Percentiles rank a stretch among this genome's conserved stretches.
Evolutionary conservation across 257 asterid species (phyloP).

Genomic region (Nicotiana otophora): DNA sequence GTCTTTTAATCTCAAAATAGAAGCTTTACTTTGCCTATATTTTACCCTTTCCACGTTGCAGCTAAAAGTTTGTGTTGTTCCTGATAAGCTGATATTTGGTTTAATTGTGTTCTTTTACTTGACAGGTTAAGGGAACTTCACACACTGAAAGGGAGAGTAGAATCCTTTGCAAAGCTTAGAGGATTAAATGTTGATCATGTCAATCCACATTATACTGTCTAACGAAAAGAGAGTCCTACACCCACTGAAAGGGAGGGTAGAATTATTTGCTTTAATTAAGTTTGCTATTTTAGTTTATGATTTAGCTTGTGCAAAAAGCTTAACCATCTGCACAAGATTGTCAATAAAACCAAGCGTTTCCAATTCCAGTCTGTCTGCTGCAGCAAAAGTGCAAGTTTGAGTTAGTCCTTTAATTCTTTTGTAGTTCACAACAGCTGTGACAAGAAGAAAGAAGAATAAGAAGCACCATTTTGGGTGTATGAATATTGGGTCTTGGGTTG

Average conservation of each 20-base stretch:
- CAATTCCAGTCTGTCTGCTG: neutral
- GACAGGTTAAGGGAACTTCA: conserved; percentile 56
- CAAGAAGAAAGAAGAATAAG: neutral
- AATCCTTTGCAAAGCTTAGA: conserved; percentile 50
- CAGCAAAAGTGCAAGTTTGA: neutral
- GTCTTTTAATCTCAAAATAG: neutral
- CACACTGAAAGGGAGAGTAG: conserved; percentile 57
- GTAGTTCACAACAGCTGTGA: neutral
- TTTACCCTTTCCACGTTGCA: neutral
- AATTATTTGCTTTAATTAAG: too few relatives aligned
- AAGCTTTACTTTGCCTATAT: neutral
- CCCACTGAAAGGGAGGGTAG: too few relatives aligned
- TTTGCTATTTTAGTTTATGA: neutral
- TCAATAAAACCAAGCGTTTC: neutral
- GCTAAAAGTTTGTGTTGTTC: neutral
- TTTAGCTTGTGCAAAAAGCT: neutral
- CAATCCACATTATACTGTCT: conserved; percentile 47
- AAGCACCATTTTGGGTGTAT: too few relatives aligned
- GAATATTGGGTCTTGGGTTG: too few relatives aligned
- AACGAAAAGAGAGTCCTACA: neutral
- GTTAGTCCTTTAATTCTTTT: neutral
- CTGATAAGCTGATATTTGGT: neutral
- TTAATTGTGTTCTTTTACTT: neutral
- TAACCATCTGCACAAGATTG: neutral
- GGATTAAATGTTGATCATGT: conserved; percentile 47